Evolutionary conservation across 108 stramenopile genomes (phyloP), one percentile per base, ranked within the genome.

Genomic region (Fistulifera pelliculosa): DNA sequence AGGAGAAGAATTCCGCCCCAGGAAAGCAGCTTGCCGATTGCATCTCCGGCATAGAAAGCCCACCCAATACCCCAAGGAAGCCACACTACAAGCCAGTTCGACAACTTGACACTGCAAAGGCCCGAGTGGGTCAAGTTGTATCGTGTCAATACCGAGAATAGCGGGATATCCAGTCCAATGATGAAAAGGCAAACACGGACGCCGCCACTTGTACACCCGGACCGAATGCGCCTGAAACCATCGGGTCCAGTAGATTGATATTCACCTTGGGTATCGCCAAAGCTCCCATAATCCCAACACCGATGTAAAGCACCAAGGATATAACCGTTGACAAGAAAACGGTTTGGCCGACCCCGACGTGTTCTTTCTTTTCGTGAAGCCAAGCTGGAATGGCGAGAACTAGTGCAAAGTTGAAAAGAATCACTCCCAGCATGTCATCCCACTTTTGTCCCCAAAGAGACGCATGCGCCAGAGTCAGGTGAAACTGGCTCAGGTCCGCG

Each of bases 341-440:
- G n/a, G 75, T 74, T 42, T 63, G 50, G 0, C 61, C 52, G 38
- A 75, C 77, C 28, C 56, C 49, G 14, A 85, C 79, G 11, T 44
- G 14, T 12, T 52, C 60, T 22, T 77, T 53, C 62, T 80, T 84
- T 67, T 89, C 87, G 44, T 77, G 71, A 18, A 89, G 48, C 87
- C 87, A 89, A 1, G 83, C 68, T 6, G 87, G 87, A 41, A 89
- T 62, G 35, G 87, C 81, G 53, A 85, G 58, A 0, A 77, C 76
- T 45, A 85, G 49, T 0, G 81, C 76, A 61, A 77, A 82, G 53
- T 87, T 87, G 74, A 77, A 82, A 51, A 84, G 60, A 16, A 80
- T 64, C 11, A 84, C 76, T 11, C 83, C 83, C 60, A 84, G 62
- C 54, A 84, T 39, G 41, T 69, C 61, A 19, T 58, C 53, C 73